Evolutionary conservation across 1,139 yeast genomes (phyloP), one percentile per base, ranked within the genome.

Genomic region (Candida dubliniensis): DNA sequence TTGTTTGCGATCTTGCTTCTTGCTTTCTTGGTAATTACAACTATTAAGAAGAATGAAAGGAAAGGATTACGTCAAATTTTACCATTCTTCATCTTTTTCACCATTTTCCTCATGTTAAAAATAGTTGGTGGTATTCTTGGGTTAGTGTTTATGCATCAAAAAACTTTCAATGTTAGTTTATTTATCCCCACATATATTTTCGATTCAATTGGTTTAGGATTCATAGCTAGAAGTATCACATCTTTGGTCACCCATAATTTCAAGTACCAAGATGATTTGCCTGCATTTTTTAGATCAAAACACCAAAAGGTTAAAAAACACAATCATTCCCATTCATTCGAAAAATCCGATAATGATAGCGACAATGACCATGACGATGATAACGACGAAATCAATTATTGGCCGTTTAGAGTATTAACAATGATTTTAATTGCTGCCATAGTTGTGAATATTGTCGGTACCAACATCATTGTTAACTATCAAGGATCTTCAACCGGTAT

Each of bases 171-270:
- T 29, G 14, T 41, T 10, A 30, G 30, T 35, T 37, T 50, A 30
- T 50, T 47, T 36, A 50, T 47, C n/a, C 44, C 47, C 7, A 49
- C 52, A 5, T 50, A 47, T 35, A 42, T 50, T 14, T 49, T 47
- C 37, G 52, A 50, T 33, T 36, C 52, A 13, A 49, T 50, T 27
- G 43, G 49, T 40, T 40, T 48, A 12, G 53, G 50, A 6, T 43
- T 47, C 24, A 34, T 49, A 3, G 33, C 48, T 6, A 41, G 47
- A 29, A 39, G 40, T n/a, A 37, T 47, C 18, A 41, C 45, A 24
- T 43, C 52, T 4, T 46, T 50, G 27, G 42, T 49, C 10, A 42
- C 47, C 31, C 43, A 40, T 26, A 49, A 49, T 43, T 24, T 49
- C 8, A 38, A 40, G 18, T 33, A 38, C 23, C 44, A 42, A 10